Percentiles rank a stretch among this genome's conserved stretches.
These are phyloP conservation scores for Trichoderma lentiforme DNA, from an alignment of 2,329 filamentous ascomycete genomes.

Conservation along the genomic window DNA sequence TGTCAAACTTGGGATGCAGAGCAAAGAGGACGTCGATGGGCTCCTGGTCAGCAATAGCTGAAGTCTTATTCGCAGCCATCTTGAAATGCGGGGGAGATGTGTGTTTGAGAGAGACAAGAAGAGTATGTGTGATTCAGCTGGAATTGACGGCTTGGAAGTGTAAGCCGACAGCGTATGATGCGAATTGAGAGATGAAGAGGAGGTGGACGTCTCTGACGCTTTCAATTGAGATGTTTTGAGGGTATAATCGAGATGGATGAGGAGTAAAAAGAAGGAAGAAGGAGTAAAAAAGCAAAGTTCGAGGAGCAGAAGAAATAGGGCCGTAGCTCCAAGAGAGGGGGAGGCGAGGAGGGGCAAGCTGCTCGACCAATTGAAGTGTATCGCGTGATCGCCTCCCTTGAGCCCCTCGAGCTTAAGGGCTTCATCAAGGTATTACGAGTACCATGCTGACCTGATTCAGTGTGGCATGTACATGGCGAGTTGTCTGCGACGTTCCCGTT, in stretches of 20 bases:
- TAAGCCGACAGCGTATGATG: neutral
- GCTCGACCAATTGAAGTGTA: too few species aligned
- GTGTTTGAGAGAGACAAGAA: slow-evolving; percentile 22
- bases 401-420: slow-evolving; percentile 11
- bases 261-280: slow-evolving; percentile 22
- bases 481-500: neutral
- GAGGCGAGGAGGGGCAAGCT: slow-evolving; percentile 19
- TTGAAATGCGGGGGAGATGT: slow-evolving; percentile 33
- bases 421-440: neutral
- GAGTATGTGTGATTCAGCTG: neutral
- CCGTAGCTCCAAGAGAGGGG: slow-evolving; percentile 23
- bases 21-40: slow-evolving; percentile 59
- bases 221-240: slow-evolving; percentile 20
- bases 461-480: slow-evolving; percentile 12
- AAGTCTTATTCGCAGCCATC: slow-evolving; percentile 57
- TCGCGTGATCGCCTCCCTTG: neutral
- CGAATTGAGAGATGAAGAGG: slow-evolving; percentile 15
- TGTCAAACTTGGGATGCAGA: slow-evolving; percentile 57
- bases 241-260: slow-evolving; percentile 22
- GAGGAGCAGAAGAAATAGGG: slow-evolving; percentile 23
- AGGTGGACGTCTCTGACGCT: slow-evolving; percentile 18
- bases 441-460: neutral
- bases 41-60: slow-evolving; percentile 55
- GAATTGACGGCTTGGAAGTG: neutral
- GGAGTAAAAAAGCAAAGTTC: slow-evolving; percentile 19